Percentiles rank a stretch among this genome's conserved stretches.
Conservation (phyloP, 2,329 filamentous ascomycete species). For the Catunica adiposa region DNA sequence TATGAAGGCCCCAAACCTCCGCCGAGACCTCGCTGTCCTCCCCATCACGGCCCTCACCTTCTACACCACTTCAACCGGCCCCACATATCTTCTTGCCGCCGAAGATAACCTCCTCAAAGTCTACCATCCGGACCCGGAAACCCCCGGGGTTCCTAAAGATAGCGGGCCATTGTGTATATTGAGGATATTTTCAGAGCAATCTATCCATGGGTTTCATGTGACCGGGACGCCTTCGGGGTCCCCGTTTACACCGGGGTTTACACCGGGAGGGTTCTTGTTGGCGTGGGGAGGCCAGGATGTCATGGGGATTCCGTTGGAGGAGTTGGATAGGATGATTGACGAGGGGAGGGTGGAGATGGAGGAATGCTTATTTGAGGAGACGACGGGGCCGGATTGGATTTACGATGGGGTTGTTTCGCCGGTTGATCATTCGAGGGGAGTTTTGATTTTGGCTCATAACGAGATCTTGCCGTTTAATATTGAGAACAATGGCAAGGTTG, state of each 20-base stretch:
- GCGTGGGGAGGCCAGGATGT: slow-evolving; percentile 55
- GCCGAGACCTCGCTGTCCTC: slow-evolving; percentile 18
- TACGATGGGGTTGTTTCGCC: slow-evolving; percentile 46
- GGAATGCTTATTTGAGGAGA: neutral
- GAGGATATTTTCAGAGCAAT: slow-evolving; percentile 47
- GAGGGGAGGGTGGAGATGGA: neutral
- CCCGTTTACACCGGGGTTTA: neutral
- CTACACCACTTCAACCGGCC: slow-evolving; percentile 22
- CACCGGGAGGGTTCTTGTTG: slow-evolving; percentile 26
- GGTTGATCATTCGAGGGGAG: slow-evolving; percentile 27
- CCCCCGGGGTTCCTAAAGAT: neutral
- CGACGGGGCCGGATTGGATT: slow-evolving; percentile 54
- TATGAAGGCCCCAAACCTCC: slow-evolving; percentile 2
- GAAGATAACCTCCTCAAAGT: slow-evolving; percentile 43
- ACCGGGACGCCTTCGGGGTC: neutral
- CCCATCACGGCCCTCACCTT: slow-evolving; percentile 46
- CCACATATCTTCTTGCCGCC: slow-evolving; percentile 35
- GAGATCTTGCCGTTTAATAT: slow-evolving; percentile 43
- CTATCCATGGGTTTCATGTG: slow-evolving; percentile 56
- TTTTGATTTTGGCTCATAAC: slow-evolving; percentile 76
- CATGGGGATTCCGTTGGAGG: slow-evolving; percentile 18
- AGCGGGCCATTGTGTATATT: neutral
- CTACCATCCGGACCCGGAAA: slow-evolving; percentile 22
- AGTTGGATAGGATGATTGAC: slow-evolving; percentile 19
- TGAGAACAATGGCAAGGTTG: slow-evolving; percentile 19